A percentile compares a stretch with the other conserved stretches of the same genome.
Evolutionary conservation across 1,139 yeast genomes (phyloP).

Genomic region (Lodderomyces oxycetoniae): DNA sequence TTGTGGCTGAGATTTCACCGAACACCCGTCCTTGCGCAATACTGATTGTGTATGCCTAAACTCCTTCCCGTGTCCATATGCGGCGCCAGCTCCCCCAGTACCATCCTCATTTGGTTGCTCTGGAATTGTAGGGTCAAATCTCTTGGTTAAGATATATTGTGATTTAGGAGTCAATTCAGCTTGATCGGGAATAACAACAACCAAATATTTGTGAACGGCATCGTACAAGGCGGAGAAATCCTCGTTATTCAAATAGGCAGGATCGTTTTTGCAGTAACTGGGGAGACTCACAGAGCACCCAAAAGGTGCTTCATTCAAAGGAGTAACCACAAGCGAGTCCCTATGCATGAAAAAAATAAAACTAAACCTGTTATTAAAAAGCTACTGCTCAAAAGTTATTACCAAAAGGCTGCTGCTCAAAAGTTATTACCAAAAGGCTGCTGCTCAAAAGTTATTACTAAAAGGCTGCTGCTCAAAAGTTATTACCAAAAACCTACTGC

Average conservation of each 20-base stretch:
- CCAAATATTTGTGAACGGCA: constrained; percentile 65
- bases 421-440: no score
- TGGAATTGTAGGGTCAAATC: constrained; percentile 71
- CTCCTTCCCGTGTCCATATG: constrained; percentile 81
- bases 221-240: constrained; percentile 60
- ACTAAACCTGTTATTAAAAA: no score
- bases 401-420: no score
- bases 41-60: constrained; percentile 77
- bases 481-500: no score
- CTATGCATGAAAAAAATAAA: no score
- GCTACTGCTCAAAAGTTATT: no score
- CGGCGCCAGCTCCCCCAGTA: constrained; percentile 31
- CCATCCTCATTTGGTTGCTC: constrained; percentile 35
- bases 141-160: constrained; percentile 67
- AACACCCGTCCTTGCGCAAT: constrained; percentile 70
- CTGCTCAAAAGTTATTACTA: no score
- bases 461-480: no score
- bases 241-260: constrained; percentile 59
- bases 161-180: constrained; percentile 62
- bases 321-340: constrained; percentile 34
- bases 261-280: constrained; percentile 60
- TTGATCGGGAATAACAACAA: constrained; percentile 69
- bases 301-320: constrained; percentile 50
- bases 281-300: constrained; percentile 70
- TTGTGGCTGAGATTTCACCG: constrained; percentile 79